Evolutionary conservation across 257 asterid species (phyloP), one percentile per base, ranked within the genome.

Genomic region (Solanum sitiens): DNA sequence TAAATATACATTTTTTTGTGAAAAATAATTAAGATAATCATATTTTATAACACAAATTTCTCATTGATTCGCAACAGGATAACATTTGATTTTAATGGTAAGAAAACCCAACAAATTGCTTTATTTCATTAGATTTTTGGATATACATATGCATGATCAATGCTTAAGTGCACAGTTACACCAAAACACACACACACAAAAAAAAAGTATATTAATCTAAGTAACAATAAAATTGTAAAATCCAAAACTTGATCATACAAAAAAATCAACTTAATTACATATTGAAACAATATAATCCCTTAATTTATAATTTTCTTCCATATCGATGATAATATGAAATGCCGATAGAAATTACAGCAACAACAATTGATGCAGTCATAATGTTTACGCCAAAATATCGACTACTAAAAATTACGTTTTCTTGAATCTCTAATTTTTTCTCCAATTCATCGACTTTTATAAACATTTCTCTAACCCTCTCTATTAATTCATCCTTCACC

Each of bases 341-440:
- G 40, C n/a, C 11, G 12, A 70, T 70, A 68, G 40, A 8, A 68
- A 30, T 30, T 27, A 3, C 23, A 68, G 23, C 11, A 70, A 70
- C 1, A 6, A 4, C 11, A 2, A 14, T 16, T 1, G 21, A 14
- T 13, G 39, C 11, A 30, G 1, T 32, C 39, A 68, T 32, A 21
- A 14, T 3, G 3, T 6, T 30, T 14, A 70, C 40, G 6, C 11
- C 6, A 30, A 27, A 27, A 67, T 11, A 25, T 3, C 11, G 2
- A 67, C 20, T 13, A 25, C 11, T 27, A 6, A 4, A 27, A 25
- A 25, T 92, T 91, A 85, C 40, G 88, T 88, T 91, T 90, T 90
- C 92, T 33, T 92, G 92, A 89, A 91, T 95, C 53, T 89, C 89
- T 89, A 95, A 88, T 85, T 88, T 89, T 77, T n/a, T 74, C 92